phyloP scores from a whole-genome alignment of 495 filamentous ascomycete species.

The Lindgomyces ingoldianus region DNA sequence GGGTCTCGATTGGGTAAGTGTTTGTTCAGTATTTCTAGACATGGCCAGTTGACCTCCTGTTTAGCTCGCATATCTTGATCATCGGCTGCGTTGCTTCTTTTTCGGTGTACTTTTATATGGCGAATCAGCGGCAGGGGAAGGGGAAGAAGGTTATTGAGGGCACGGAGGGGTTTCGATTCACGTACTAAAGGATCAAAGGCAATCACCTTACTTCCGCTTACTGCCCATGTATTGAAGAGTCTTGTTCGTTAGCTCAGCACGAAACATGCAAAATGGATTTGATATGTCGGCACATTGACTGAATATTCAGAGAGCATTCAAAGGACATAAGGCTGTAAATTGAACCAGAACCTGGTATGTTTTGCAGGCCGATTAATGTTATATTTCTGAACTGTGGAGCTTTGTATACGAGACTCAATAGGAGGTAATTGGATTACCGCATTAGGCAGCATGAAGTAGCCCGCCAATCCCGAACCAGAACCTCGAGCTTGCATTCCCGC shows the following conservation, averaged over 20 bases:
- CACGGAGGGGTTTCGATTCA: constrained; percentile 28
- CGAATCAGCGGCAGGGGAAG: constrained; percentile 52
- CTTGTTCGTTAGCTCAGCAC: too few species aligned
- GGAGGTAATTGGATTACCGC: constrained; percentile 7
- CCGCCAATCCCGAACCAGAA: neutral
- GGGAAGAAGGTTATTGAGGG: constrained; percentile 31
- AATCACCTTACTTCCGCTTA: too few species aligned
- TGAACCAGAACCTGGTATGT: too few species aligned
- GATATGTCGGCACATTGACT: too few species aligned
- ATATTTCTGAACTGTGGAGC: too few species aligned
- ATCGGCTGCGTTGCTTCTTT: constrained; percentile 62
- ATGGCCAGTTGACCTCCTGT: neutral
- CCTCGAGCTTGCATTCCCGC: neutral
- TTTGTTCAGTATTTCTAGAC: neutral
- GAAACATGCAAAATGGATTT: too few species aligned
- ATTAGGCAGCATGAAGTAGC: neutral
- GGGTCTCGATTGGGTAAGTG: constrained; percentile 66
- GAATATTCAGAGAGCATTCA: too few species aligned
- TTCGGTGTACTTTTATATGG: constrained; percentile 61
- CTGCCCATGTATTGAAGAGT: too few species aligned
- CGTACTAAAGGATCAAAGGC: constrained; percentile 12
- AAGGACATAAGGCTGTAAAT: too few species aligned
- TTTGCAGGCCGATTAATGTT: too few species aligned
- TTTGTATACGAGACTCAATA: too few species aligned
- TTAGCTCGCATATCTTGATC: constrained; percentile 64